phyloP scores from a whole-genome alignment of 768 basidiomycete genomes.

The Phaeotremella fagi region DNA sequence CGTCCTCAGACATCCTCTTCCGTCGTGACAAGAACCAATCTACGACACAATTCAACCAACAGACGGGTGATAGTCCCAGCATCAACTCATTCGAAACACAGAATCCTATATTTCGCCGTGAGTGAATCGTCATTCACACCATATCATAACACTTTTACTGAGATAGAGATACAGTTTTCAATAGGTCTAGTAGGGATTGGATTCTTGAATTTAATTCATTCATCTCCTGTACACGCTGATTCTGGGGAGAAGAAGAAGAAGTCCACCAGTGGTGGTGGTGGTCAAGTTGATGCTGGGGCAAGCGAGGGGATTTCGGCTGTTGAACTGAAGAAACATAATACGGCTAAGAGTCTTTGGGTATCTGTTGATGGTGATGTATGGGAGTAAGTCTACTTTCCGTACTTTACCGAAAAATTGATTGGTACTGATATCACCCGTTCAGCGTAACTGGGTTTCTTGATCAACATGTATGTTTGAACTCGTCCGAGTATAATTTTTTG shows the following conservation, averaged over 20 bases:
- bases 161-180: neutral
- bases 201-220: neutral
- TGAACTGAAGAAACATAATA: conserved; percentile 25
- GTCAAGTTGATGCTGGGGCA: neutral
- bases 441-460: conserved; percentile 23
- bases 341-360: conserved; percentile 27
- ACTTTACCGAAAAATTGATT: neutral
- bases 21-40: no score
- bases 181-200: neutral
- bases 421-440: neutral
- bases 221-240: neutral
- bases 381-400: conserved; percentile 12
- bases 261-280: neutral
- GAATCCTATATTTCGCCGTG: neutral
- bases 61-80: neutral
- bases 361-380: conserved; percentile 35
- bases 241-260: neutral
- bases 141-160: no score
- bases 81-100: neutral
- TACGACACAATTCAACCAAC: neutral
- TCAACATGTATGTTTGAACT: conserved; percentile 20
- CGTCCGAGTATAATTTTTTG: no score
- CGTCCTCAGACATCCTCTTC: no score
- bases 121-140: no score
- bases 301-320: neutral